Conservation (phyloP, 495 filamentous ascomycete species). For the Aspergillus homomorphus region DNA sequence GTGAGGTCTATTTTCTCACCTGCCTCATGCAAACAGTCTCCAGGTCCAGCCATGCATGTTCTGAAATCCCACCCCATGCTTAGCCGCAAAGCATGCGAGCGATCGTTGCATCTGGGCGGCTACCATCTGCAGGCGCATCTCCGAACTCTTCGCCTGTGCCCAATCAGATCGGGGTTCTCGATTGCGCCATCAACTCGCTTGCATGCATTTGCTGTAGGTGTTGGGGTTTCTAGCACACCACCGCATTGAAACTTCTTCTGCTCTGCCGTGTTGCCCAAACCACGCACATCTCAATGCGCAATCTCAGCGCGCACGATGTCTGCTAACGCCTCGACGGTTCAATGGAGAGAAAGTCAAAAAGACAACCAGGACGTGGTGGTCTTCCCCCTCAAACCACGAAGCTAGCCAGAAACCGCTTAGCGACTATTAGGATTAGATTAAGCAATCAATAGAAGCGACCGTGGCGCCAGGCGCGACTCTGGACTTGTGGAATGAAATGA, state of each 20-base stretch:
- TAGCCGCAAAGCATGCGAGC: not conserved
- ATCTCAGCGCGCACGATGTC: not conserved
- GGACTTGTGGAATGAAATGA: slow-evolving; percentile 10
- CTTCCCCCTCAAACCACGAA: not conserved
- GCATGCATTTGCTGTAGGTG: not conserved
- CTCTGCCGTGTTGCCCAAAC: not conserved
- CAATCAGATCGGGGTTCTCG: not conserved
- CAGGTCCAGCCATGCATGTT: too few species aligned
- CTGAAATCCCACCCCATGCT: not conserved
- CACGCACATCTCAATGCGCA: not conserved
- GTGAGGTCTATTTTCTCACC: not conserved
- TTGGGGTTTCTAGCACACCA: not conserved
- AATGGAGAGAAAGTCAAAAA: not conserved
- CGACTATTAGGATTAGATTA: slow-evolving; percentile 20
- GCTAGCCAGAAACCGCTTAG: not conserved
- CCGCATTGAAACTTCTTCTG: not conserved
- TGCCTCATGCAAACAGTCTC: too few species aligned
- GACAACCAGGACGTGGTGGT: not conserved
- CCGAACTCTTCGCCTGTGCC: not conserved
- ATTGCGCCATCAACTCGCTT: not conserved
- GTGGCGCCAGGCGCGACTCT: slow-evolving; percentile 13
- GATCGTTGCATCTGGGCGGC: not conserved
- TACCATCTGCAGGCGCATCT: not conserved
- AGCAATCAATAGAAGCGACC: slow-evolving; percentile 17
- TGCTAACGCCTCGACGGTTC: not conserved